Conservation (phyloP, 2,329 filamentous ascomycete genomes). For the Penicillium janthinellum region DNA sequence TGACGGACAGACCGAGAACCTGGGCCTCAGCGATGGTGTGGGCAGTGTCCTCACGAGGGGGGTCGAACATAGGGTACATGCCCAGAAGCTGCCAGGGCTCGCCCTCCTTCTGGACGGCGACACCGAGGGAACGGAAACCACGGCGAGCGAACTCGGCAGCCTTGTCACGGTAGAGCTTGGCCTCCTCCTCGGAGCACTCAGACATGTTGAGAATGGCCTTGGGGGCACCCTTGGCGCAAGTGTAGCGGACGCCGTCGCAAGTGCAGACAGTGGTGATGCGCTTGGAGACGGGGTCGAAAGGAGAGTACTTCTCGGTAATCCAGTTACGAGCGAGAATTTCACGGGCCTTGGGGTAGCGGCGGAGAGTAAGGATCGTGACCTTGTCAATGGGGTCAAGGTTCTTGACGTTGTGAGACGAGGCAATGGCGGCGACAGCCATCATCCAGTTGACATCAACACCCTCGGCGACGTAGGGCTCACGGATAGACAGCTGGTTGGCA, state of each 20-base stretch:
- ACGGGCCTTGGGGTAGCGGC: constrained; percentile 74
- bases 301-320: constrained; percentile 74
- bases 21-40: constrained; percentile 77
- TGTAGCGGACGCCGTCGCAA: constrained; percentile 69
- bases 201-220: constrained; percentile 72
- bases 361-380: constrained; percentile 74
- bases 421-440: constrained; percentile 77
- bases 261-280: constrained; percentile 71
- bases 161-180: constrained; percentile 70
- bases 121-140: constrained; percentile 79
- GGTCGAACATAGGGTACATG: constrained; percentile 79
- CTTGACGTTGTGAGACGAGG: constrained; percentile 77
- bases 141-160: constrained; percentile 73
- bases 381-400: constrained; percentile 79
- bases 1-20: constrained; percentile 73
- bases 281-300: constrained; percentile 75
- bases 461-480: constrained; percentile 75
- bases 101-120: constrained; percentile 76
- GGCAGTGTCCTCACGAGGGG: constrained; percentile 73
- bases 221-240: constrained; percentile 76
- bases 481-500: constrained; percentile 67
- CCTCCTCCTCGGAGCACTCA: constrained; percentile 66
- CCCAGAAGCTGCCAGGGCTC: constrained; percentile 73
- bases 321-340: constrained; percentile 75
- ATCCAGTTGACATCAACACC: constrained; percentile 81